phyloP scores from a whole-genome alignment of 345 rosid species.

The Citrus inodora region DNA sequence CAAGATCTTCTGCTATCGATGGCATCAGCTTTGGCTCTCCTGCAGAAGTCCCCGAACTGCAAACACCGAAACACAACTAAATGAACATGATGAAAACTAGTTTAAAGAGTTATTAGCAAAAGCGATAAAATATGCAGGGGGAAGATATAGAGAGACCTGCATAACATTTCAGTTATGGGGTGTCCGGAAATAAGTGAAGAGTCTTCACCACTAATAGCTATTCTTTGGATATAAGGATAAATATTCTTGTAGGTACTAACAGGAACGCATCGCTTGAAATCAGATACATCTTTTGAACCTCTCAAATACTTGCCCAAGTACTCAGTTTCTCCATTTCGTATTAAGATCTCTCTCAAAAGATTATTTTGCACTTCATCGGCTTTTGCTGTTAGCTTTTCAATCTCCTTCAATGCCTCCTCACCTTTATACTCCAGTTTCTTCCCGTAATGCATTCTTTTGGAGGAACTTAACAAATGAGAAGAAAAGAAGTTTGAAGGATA shows the following conservation, averaged over 20 bases:
- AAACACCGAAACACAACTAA: constrained; percentile 8
- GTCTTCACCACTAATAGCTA: constrained; percentile 52
- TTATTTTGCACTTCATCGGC: constrained; percentile 47
- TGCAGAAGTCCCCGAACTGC: constrained; percentile 70
- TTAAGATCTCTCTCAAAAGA: constrained; percentile 45
- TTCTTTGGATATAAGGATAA: constrained; percentile 57
- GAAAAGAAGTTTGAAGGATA: too few relatives aligned
- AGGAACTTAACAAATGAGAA: background rate
- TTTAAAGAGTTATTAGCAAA: background rate
- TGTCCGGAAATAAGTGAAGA: constrained; percentile 49
- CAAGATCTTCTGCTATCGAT: constrained; percentile 59
- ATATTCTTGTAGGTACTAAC: constrained; percentile 50
- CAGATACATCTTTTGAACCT: constrained; percentile 34
- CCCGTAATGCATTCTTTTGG: constrained; percentile 40
- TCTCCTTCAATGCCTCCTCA: constrained; percentile 50
- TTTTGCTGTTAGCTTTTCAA: constrained; percentile 44
- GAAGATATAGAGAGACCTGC: constrained; percentile 42
- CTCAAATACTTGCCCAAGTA: constrained; percentile 46
- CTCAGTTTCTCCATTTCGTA: constrained; percentile 44
- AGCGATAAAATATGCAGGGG: background rate
- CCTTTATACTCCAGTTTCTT: constrained; percentile 59
- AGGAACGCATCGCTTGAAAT: constrained; percentile 45
- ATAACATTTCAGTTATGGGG: constrained; percentile 55
- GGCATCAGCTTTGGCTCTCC: constrained; percentile 70
- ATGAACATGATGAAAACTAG: background rate